Evolutionary conservation across 495 filamentous ascomycete species (phyloP).

Genomic region (Penicillium paxilli): DNA sequence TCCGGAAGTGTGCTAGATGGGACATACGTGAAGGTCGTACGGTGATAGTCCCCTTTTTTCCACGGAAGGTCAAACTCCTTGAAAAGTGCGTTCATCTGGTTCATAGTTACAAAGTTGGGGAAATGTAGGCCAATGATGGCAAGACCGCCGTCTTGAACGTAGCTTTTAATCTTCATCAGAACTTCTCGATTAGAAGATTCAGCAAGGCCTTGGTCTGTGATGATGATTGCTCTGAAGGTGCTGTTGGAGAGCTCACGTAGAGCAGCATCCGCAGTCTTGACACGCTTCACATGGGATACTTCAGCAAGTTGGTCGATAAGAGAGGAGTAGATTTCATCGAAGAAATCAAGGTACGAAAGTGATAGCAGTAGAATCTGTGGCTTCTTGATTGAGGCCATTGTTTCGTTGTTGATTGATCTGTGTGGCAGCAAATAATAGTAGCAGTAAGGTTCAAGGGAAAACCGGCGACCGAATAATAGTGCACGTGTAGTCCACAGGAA

Average conservation of each 20-base stretch:
- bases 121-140: slow-evolving; percentile 33
- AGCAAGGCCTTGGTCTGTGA: slow-evolving; percentile 19
- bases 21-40: slow-evolving; percentile 25
- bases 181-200: slow-evolving; percentile 8
- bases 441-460: too few relatives aligned
- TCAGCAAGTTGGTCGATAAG: slow-evolving; percentile 7
- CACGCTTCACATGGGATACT: slow-evolving; percentile 11
- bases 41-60: slow-evolving; percentile 33
- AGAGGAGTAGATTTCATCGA: slow-evolving; percentile 14
- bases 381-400: slow-evolving; percentile 2
- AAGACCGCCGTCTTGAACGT: slow-evolving; percentile 21
- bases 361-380: slow-evolving; percentile 19
- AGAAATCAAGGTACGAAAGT: slow-evolving; percentile 12
- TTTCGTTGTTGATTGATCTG: too few relatives aligned
- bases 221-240: slow-evolving; percentile 16
- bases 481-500: too few relatives aligned
- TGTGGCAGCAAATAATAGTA: too few relatives aligned
- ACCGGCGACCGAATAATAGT: too few relatives aligned
- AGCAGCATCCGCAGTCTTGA: slow-evolving; percentile 13
- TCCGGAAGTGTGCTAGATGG: slow-evolving; percentile 7
- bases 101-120: slow-evolving; percentile 19
- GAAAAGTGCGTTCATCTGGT: slow-evolving; percentile 25
- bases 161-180: slow-evolving; percentile 9
- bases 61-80: slow-evolving; percentile 36
- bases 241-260: neutral